Conservation (phyloP, 768 basidiomycete genomes). For the Psilocybe cyanescens region DNA sequence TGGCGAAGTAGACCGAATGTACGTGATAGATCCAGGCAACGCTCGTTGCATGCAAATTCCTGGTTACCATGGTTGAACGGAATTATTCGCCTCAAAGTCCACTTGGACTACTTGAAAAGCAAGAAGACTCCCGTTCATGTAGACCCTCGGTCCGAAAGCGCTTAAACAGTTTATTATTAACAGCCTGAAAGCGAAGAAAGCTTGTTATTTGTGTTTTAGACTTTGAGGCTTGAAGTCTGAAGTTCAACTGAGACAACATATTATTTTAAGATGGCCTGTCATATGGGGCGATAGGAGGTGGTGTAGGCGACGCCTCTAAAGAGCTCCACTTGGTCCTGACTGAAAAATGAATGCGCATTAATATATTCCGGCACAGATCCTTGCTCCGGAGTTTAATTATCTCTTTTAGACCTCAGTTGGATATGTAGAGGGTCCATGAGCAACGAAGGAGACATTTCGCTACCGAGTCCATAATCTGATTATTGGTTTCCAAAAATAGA, state of each 20-base stretch:
- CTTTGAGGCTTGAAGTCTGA: neutral
- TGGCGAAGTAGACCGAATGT: neutral
- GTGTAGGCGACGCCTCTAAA: neutral
- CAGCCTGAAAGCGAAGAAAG: neutral
- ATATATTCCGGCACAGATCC: neutral
- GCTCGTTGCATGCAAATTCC: neutral
- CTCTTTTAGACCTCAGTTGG: neutral
- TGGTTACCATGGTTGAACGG: neutral
- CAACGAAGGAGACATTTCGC: neutral
- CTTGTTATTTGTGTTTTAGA: conserved; percentile 4
- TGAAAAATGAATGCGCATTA: neutral
- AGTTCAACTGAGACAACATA: neutral
- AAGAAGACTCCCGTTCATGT: neutral
- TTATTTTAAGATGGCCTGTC: neutral
- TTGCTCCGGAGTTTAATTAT: neutral
- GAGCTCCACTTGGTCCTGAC: neutral
- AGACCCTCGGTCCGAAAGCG: neutral
- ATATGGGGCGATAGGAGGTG: neutral
- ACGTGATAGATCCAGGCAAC: neutral
- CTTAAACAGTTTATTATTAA: neutral
- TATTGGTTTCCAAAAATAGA: conserved; percentile 1
- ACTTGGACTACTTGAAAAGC: neutral
- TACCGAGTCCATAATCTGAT: neutral
- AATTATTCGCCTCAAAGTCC: neutral
- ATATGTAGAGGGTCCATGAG: neutral